phyloP scores from a whole-genome alignment of 140 eudicot species.

The Flaveria floridana region DNA sequence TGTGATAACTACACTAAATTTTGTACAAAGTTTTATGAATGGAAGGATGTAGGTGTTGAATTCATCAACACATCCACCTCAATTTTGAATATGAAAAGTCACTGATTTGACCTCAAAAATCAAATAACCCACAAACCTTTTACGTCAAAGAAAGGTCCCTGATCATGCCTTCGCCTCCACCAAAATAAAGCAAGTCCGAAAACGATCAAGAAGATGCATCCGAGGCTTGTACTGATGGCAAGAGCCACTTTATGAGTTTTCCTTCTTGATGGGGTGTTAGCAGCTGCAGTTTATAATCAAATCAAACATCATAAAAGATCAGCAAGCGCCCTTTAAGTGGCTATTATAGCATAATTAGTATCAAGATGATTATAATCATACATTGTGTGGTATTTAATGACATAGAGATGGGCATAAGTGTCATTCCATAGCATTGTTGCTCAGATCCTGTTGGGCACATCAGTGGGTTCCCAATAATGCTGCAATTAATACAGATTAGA shows the following conservation, averaged over 20 bases:
- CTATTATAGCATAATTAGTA: neutral
- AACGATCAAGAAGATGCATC: conserved; percentile 45
- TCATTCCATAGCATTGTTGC: conserved; percentile 59
- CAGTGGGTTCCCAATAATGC: conserved; percentile 78
- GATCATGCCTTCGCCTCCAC: conserved; percentile 50
- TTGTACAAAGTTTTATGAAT: neutral
- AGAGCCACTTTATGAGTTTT: conserved; percentile 56
- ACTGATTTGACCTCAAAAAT: conserved; percentile 9
- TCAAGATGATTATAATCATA: conserved; percentile 33
- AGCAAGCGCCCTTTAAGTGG: neutral
- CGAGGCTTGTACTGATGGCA: conserved; percentile 61
- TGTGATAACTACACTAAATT: neutral
- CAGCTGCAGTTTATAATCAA: conserved; percentile 40
- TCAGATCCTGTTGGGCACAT: conserved; percentile 70
- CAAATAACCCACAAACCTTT: conserved; percentile 51
- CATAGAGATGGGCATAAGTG: conserved; percentile 85
- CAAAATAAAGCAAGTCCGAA: conserved; percentile 50
- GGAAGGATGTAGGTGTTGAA: neutral
- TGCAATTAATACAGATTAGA: conserved; percentile 38
- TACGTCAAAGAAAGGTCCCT: conserved; percentile 51
- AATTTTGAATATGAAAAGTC: neutral
- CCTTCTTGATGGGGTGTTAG: conserved; percentile 34
- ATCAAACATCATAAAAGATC: conserved; percentile 13
- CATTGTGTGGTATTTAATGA: conserved; percentile 64
- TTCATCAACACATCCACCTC: conserved; percentile 6